phyloP scores from a whole-genome alignment of 257 asterid genomes.

The Jacaranda copaia region DNA sequence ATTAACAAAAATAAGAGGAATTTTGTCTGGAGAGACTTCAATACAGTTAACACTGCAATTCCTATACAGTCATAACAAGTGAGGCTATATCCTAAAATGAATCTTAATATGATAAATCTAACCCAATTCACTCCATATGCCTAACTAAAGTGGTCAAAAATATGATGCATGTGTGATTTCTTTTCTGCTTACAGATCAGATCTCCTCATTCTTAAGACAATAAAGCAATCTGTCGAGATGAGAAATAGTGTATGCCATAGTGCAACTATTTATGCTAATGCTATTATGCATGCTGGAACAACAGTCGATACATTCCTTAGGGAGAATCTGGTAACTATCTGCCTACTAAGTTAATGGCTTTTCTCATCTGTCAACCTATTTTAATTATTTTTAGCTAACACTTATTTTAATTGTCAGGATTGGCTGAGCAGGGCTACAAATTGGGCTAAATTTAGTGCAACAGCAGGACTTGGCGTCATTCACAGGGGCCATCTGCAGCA shows the following conservation, averaged over 20 bases:
- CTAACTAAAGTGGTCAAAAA: slow-evolving; percentile 25
- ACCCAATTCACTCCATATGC: not conserved
- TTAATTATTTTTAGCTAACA: too few relatives aligned
- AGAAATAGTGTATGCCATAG: slow-evolving; percentile 95
- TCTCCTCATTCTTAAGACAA: slow-evolving; percentile 93
- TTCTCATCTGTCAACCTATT: too few relatives aligned
- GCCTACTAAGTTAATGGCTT: not conserved
- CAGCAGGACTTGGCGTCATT: slow-evolving; percentile 97
- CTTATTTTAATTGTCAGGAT: slow-evolving; percentile 55
- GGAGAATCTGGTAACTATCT: slow-evolving; percentile 78
- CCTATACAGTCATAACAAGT: slow-evolving; percentile 94
- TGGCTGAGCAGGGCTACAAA: slow-evolving; percentile 98
- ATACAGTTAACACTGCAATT: slow-evolving; percentile 94
- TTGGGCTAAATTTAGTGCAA: slow-evolving; percentile 99
- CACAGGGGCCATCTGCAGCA: slow-evolving; percentile 97
- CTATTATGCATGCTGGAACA: slow-evolving; percentile 99
- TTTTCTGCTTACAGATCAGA: slow-evolving; percentile 74
- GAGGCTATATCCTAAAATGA: slow-evolving; percentile 33
- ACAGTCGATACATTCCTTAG: slow-evolving; percentile 95
- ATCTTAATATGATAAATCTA: not conserved
- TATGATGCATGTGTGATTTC: slow-evolving; percentile 24
- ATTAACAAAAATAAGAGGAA: slow-evolving; percentile 73
- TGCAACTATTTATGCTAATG: slow-evolving; percentile 95
- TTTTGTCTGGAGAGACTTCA: slow-evolving; percentile 92
- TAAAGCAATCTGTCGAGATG: slow-evolving; percentile 97